Evolutionary conservation across 208 protist species (phyloP).

Genomic region (Trypanosoma avium): DNA sequence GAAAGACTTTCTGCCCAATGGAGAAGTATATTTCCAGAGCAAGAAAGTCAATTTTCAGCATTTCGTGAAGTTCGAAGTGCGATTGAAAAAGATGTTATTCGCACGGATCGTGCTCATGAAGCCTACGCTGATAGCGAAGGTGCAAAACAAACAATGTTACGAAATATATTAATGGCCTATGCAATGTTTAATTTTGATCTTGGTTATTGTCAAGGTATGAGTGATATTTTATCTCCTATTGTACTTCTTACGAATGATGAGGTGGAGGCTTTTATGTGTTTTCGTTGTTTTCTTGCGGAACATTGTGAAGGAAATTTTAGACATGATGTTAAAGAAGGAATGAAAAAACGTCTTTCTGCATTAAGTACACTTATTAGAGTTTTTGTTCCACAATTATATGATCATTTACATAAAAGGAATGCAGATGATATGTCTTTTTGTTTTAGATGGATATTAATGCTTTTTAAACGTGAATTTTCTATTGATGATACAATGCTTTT

Average conservation of each 20-base stretch:
- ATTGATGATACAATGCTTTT: constrained; percentile 66
- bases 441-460: constrained; percentile 86
- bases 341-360: constrained; percentile 49
- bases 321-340: constrained; percentile 45
- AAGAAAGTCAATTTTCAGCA: constrained; percentile 56
- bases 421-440: constrained; percentile 83
- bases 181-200: constrained; percentile 91
- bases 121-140: constrained; percentile 48
- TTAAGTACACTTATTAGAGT: constrained; percentile 49
- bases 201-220: constrained; percentile 93
- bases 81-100: constrained; percentile 88
- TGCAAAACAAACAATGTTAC: constrained; percentile 49
- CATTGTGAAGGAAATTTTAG: constrained; percentile 54
- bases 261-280: constrained; percentile 52
- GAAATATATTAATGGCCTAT: constrained; percentile 79
- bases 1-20: constrained; percentile 66
- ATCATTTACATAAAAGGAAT: constrained; percentile 37
- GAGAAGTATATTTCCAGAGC: constrained; percentile 63
- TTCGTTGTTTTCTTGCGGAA: constrained; percentile 44
- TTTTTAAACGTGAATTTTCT: constrained; percentile 87
- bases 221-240: constrained; percentile 72
- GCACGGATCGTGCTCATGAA: constrained; percentile 69
- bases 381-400: constrained; percentile 64
- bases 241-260: constrained; percentile 45
- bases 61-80: constrained; percentile 57